These are phyloP conservation scores for Ilyonectria destructans DNA, from an alignment of 2,329 filamentous ascomycete species.

Conservation along the genomic window DNA sequence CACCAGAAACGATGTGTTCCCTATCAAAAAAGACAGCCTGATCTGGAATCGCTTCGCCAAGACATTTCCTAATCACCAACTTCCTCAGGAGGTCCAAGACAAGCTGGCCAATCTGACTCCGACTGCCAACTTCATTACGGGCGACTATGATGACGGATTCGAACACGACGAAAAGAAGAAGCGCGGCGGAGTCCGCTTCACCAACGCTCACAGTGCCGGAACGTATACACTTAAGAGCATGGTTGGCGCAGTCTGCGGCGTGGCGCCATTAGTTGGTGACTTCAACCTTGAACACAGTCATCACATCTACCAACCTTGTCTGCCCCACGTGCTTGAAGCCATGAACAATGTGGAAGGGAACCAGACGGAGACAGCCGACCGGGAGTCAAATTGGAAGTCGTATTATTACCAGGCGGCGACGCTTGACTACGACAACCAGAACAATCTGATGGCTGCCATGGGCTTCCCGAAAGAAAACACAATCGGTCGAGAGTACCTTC, in stretches of 20 bases:
- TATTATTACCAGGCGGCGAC: slow-evolving; percentile 55
- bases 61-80: slow-evolving; percentile 51
- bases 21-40: slow-evolving; percentile 59
- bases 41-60: slow-evolving; percentile 55
- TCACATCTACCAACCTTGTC: slow-evolving; percentile 62
- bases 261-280: slow-evolving; percentile 60
- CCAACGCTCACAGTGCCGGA: slow-evolving; percentile 58
- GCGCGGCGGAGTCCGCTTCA: slow-evolving; percentile 59
- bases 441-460: slow-evolving; percentile 50
- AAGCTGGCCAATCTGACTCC: slow-evolving; percentile 51
- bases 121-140: slow-evolving; percentile 54
- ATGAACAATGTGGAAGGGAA: slow-evolving; percentile 49
- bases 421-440: slow-evolving; percentile 54
- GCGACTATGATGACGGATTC: slow-evolving; percentile 56
- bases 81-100: slow-evolving; percentile 54
- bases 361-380: slow-evolving; percentile 17
- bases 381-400: slow-evolving; percentile 52
- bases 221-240: slow-evolving; percentile 64
- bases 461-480: slow-evolving; percentile 50
- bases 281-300: slow-evolving; percentile 60
- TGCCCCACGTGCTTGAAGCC: slow-evolving; percentile 58
- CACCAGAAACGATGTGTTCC: slow-evolving; percentile 63
- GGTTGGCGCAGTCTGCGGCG: slow-evolving; percentile 59
- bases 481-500: slow-evolving; percentile 51
- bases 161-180: slow-evolving; percentile 40